These are phyloP conservation scores for Chytriomyces confervae DNA, from an alignment of 192 early-diverging fungal species.

Conservation along the genomic window DNA sequence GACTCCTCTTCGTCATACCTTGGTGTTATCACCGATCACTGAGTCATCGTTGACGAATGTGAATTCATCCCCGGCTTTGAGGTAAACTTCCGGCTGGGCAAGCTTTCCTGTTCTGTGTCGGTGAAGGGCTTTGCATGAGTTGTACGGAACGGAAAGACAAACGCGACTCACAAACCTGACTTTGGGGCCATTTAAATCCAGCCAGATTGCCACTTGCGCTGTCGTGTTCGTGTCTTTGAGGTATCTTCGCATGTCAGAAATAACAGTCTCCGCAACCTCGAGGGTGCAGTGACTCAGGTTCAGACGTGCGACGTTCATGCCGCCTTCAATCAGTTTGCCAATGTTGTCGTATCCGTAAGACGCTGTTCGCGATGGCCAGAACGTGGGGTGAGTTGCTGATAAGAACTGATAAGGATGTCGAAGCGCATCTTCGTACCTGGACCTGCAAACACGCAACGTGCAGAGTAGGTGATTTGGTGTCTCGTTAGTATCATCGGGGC, in stretches of 20 bases:
- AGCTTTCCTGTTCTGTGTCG: slow-evolving; percentile 55
- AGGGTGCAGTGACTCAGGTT: slow-evolving; percentile 64
- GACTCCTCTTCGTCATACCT: slow-evolving; percentile 19
- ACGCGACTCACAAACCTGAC: slow-evolving; percentile 44
- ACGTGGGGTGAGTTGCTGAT: too few species aligned
- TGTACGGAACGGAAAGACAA: background rate
- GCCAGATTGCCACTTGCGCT: slow-evolving; percentile 60
- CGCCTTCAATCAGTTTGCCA: slow-evolving; percentile 51
- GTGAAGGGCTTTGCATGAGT: background rate
- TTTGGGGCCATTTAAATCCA: slow-evolving; percentile 70
- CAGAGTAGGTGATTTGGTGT: background rate
- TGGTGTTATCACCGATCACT: slow-evolving; percentile 58
- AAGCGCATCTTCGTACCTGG: background rate
- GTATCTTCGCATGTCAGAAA: slow-evolving; percentile 49
- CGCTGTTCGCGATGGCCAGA: slow-evolving; percentile 28
- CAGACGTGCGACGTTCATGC: slow-evolving; percentile 62
- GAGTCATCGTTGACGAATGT: slow-evolving; percentile 60
- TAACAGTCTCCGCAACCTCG: slow-evolving; percentile 59
- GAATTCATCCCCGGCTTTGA: slow-evolving; percentile 60
- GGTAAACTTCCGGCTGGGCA: slow-evolving; percentile 48
- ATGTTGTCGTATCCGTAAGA: slow-evolving; percentile 51
- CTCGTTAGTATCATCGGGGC: background rate
- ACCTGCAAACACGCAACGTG: background rate
- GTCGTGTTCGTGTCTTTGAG: slow-evolving; percentile 42
- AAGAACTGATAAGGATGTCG: too few species aligned